Conservation (phyloP, 2,329 filamentous ascomycete genomes). For the Cladorrhinum sp. region DNA sequence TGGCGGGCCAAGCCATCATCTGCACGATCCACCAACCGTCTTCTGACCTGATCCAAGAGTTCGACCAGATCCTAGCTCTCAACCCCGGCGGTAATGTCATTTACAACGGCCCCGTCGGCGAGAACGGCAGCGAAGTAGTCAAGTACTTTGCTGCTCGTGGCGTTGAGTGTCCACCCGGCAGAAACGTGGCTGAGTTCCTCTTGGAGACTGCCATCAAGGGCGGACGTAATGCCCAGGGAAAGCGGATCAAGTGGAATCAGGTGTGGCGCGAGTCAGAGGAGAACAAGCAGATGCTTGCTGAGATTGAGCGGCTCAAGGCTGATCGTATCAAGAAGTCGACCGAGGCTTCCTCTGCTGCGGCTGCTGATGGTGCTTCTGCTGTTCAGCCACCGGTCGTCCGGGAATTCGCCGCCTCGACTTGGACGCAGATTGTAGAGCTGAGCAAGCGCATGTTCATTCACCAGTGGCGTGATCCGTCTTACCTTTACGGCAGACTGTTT, state of each 20-base stretch:
- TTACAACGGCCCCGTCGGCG: conserved; percentile 28
- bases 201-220: conserved; percentile 40
- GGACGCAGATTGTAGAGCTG: conserved; percentile 51
- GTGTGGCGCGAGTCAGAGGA: conserved; percentile 37
- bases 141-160: conserved; percentile 60
- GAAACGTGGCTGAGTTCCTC: conserved; percentile 67
- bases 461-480: conserved; percentile 65
- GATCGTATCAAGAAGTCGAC: conserved; percentile 30
- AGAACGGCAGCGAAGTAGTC: conserved; percentile 38
- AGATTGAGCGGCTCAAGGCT: conserved; percentile 43
- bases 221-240: conserved; percentile 46
- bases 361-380: conserved; percentile 30
- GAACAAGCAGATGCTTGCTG: conserved; percentile 31
- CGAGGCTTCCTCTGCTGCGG: conserved; percentile 29
- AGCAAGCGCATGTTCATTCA: conserved; percentile 57
- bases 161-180: conserved; percentile 43
- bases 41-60: conserved; percentile 41
- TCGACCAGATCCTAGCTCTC: conserved; percentile 55
- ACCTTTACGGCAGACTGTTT: conserved; percentile 60
- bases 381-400: conserved; percentile 30
- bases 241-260: conserved; percentile 36
- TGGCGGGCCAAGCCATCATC: conserved; percentile 42
- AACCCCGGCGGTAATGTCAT: conserved; percentile 41
- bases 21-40: conserved; percentile 47
- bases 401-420: conserved; percentile 61